Evolutionary conservation across 768 basidiomycete species (phyloP), one percentile per base, ranked within the genome.

Genomic region (Suillus fuscotomentosus): DNA sequence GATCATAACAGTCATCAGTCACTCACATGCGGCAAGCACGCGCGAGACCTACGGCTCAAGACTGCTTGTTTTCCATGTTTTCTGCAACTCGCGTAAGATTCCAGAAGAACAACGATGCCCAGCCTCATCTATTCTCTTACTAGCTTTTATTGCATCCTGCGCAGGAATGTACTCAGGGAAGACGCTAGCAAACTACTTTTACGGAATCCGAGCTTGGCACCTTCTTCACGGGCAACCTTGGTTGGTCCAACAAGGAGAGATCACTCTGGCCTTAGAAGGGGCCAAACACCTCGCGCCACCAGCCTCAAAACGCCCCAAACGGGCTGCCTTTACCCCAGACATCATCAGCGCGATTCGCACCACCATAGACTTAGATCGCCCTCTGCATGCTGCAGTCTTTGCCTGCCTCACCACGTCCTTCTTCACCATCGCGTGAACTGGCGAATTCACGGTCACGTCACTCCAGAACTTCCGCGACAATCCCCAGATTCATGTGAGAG

Each of bases 131-230:
- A 24, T 62, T 0, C 53, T 82, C 0, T 22, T 84, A 0, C 62
- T 61, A 1, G 47, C 67, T 5, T 82, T 79, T 42, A 63, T 80
- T 0, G 48, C 79, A 0, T 66, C 15, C 2, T 63, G 75, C 0
- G 75, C 75, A 0, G 80, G 80, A 0, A 38, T 73, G 0, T 81
- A 80, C 63, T 65, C 81, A 0, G 73, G 72, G 0, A 65, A 61
- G 7, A 71, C 79, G 0, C 67, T 84, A 0, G 50, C 59, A 0
- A 83, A 82, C 70, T 82, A 81, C 60, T 38, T 83, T 0, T 66
- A 67, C 5, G 79, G 76, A 0, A 54, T 86, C 0, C 66, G 76
- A 1, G 82, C 83, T 2, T 86, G 83, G 83, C 83, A 86, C 67
- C 70, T 78, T 0, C 54, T 85, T 0, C 82, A 86, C 60, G 72